Percentiles rank a stretch among this genome's conserved stretches.
phyloP scores from a whole-genome alignment of 495 filamentous ascomycete genomes.

The Apodospora peruviana region DNA sequence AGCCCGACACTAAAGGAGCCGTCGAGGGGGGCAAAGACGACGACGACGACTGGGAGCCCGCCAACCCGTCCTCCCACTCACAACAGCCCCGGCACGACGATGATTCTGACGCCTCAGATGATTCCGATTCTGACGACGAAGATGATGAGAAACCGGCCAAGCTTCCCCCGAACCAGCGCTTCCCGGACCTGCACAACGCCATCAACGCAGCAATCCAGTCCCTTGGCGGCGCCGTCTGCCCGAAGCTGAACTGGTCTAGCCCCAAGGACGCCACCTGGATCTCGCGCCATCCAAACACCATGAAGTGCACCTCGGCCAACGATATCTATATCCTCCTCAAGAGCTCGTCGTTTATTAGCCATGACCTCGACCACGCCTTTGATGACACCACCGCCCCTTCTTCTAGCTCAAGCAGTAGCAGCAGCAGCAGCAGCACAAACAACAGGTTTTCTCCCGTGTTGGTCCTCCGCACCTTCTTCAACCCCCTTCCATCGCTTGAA shows the following conservation, averaged over 20 bases:
- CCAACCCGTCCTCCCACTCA: constrained; percentile 21
- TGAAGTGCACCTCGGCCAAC: constrained; percentile 79
- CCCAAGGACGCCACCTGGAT: constrained; percentile 99
- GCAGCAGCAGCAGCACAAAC: neutral
- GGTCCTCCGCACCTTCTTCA: constrained; percentile 79
- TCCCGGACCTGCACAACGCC: constrained; percentile 64
- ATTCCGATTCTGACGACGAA: constrained; percentile 32
- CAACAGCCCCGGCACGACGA: constrained; percentile 18
- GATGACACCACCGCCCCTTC: constrained; percentile 57
- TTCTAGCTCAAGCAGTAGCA: too few relatives aligned
- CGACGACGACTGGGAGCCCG: constrained; percentile 42
- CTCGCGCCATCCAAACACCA: constrained; percentile 72
- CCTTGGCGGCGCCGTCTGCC: constrained; percentile 75
- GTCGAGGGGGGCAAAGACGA: constrained; percentile 37
- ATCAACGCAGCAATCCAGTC: constrained; percentile 72
- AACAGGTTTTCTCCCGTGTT: constrained; percentile 44
- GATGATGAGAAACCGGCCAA: constrained; percentile 25
- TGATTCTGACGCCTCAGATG: too few relatives aligned
- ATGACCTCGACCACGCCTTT: constrained; percentile 90
- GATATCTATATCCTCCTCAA: constrained; percentile 94
- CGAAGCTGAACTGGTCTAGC: constrained; percentile 95
- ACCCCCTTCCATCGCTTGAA: constrained; percentile 82
- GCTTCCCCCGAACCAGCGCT: constrained; percentile 39
- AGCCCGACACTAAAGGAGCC: constrained; percentile 29
- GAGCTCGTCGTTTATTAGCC: constrained; percentile 85